phyloP scores from a whole-genome alignment of 2,329 filamentous ascomycete genomes.

The Paramyrothecium sp. region DNA sequence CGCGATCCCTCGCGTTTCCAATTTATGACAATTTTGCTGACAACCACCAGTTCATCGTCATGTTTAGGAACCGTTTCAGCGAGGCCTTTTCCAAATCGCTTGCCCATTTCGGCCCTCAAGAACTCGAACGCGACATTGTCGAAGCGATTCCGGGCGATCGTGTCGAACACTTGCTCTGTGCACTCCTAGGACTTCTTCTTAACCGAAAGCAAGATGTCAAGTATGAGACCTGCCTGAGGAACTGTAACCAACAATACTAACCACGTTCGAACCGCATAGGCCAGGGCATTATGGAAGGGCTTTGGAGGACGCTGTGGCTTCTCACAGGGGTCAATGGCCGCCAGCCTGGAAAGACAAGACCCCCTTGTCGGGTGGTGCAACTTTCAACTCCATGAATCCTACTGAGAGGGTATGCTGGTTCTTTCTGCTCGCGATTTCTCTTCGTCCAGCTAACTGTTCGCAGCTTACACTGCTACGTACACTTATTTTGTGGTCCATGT shows the following conservation, averaged over 20 bases:
- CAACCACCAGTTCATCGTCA: constrained; percentile 81
- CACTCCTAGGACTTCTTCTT: constrained; percentile 79
- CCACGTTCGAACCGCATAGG: constrained; percentile 44
- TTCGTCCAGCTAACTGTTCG: constrained; percentile 5
- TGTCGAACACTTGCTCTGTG: constrained; percentile 85
- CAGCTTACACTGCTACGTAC: constrained; percentile 82
- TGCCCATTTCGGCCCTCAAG: constrained; percentile 89
- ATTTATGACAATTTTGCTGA: constrained; percentile 29
- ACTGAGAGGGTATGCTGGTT: constrained; percentile 69
- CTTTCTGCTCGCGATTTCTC: neutral
- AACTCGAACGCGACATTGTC: constrained; percentile 83
- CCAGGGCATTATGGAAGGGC: constrained; percentile 90
- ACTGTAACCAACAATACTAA: constrained; percentile 13
- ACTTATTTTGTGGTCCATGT: constrained; percentile 83
- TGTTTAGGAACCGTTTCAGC: constrained; percentile 92
- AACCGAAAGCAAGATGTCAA: constrained; percentile 99
- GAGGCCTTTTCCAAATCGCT: constrained; percentile 87
- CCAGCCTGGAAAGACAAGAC: constrained; percentile 78
- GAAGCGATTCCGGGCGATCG: constrained; percentile 78
- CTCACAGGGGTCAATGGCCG: constrained; percentile 87
- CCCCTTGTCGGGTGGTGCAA: constrained; percentile 76
- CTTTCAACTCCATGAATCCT: constrained; percentile 80
- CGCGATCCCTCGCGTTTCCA: constrained; percentile 54
- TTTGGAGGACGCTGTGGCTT: constrained; percentile 85
- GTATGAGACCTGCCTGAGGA: constrained; percentile 53